Percentiles rank a stretch among this genome's conserved stretches.
phyloP scores from a whole-genome alignment of 208 protist genomes.

The Acanthamoeba rhysodes region DNA sequence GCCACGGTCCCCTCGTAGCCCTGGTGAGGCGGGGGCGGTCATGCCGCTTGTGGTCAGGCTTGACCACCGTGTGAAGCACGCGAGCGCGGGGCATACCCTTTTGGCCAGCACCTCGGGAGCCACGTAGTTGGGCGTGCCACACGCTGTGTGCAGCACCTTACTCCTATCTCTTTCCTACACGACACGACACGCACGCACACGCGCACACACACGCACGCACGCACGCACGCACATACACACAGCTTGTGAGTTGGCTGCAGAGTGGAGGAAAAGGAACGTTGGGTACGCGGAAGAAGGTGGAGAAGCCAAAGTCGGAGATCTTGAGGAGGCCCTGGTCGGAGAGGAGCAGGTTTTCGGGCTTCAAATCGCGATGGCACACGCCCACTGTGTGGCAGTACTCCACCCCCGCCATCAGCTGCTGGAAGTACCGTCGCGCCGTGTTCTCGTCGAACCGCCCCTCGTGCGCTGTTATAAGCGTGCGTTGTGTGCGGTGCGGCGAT shows the following conservation, averaged over 20 bases:
- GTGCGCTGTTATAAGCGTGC: constrained; percentile 29
- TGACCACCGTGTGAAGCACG: constrained; percentile 31
- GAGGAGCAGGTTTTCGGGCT: constrained; percentile 95
- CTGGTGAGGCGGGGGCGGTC: neutral
- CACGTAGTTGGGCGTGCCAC: constrained; percentile 97
- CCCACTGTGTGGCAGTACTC: constrained; percentile 77
- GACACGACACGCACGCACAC: neutral
- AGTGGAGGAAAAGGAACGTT: too few species aligned
- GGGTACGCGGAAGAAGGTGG: constrained; percentile 85
- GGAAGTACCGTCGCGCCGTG: constrained; percentile 95
- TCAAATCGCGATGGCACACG: constrained; percentile 89
- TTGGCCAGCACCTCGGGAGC: constrained; percentile 93
- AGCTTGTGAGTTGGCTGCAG: too few species aligned
- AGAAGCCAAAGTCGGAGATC: constrained; percentile 95
- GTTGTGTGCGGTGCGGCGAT: neutral
- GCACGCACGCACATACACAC: neutral
- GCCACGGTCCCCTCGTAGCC: constrained; percentile 94
- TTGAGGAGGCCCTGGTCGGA: constrained; percentile 92
- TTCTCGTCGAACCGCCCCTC: constrained; percentile 92
- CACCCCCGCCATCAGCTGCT: constrained; percentile 93
- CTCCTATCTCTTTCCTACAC: neutral
- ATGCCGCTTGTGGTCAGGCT: too few species aligned
- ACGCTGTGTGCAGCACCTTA: constrained; percentile 91
- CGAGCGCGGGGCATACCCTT: neutral
- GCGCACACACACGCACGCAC: neutral